Percentiles rank a stretch among this genome's conserved stretches.
Conservation (phyloP, 1,139 yeast species). For the Candida mesenterica region DNA sequence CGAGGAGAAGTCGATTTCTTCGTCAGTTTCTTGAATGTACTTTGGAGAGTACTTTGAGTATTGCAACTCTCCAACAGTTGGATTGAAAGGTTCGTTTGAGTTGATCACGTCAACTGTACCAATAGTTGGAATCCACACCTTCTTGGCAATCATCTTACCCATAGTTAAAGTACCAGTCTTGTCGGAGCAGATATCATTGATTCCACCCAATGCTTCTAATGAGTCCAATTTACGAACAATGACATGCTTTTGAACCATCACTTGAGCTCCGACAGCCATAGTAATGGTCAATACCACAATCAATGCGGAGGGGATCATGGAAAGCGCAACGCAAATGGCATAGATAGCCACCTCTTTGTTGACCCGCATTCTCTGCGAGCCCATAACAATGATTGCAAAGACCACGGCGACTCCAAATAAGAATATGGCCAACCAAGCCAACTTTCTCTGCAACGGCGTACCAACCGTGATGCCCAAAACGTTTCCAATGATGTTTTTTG, state of each 20-base stretch:
- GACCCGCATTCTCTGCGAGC: slow-evolving; percentile 32
- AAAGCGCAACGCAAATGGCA: slow-evolving; percentile 46
- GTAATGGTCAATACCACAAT: slow-evolving; percentile 55
- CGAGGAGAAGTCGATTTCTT: slow-evolving; percentile 28
- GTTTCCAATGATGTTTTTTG: slow-evolving; percentile 34
- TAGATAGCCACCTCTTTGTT: slow-evolving; percentile 43
- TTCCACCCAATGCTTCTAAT: slow-evolving; percentile 51
- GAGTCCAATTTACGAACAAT: slow-evolving; percentile 47
- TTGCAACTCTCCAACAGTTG: slow-evolving; percentile 30
- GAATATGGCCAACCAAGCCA: slow-evolving; percentile 42
- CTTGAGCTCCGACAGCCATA: slow-evolving; percentile 48
- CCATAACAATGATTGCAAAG: slow-evolving; percentile 41
- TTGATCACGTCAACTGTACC: slow-evolving; percentile 34
- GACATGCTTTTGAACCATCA: slow-evolving; percentile 45
- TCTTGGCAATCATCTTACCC: slow-evolving; percentile 48
- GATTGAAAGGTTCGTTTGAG: slow-evolving; percentile 42
- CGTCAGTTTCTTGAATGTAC: slow-evolving; percentile 28
- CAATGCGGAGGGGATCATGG: slow-evolving; percentile 56
- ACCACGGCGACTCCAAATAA: slow-evolving; percentile 40
- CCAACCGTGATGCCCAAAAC: slow-evolving; percentile 36
- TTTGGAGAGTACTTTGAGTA: slow-evolving; percentile 24
- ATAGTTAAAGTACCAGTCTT: slow-evolving; percentile 55
- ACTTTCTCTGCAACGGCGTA: slow-evolving; percentile 48
- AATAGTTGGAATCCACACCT: slow-evolving; percentile 35
- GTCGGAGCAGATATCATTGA: slow-evolving; percentile 51